Evolutionary conservation across 129 eudicot species (phyloP), one percentile per base, ranked within the genome.

Genomic region (Saposhnikovia divaricata): DNA sequence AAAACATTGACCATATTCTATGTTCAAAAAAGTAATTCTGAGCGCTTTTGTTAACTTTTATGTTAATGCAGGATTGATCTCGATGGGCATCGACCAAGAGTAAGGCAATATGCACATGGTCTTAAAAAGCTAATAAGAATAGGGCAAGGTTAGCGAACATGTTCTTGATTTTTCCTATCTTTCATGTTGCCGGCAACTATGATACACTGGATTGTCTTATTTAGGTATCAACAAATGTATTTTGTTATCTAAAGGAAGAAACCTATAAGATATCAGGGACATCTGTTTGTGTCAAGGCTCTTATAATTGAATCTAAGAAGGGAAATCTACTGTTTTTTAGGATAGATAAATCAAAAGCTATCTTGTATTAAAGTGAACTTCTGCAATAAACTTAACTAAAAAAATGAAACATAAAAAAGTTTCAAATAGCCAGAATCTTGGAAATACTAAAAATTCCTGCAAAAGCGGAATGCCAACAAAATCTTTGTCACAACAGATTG

Each of bases 91-190:
- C 97, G 94, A 19, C 94, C 85, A 76, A 89, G 94, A 78, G 96
- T 95, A 83, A 89, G 96, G 84, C 87, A 86, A 31, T 92, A 90
- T 87, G 97, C 98, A 31, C 88, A 86, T 87, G 97, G 94, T 74
- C 79, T 95, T 72, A 95, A 87, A 83, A 90, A 89, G 81, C 91
- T 95, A 38, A 83, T 95, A 82, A 86, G 86, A 90, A 95, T 95
- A 82, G 97, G 97, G 81, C 94, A 95, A 85, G 99, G 98, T 95
- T 83, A 87, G 94, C 77, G 78, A 77, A 73, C 21, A 73, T n/a
- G 10, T 9, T 73, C 55, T 73, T 42, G 34, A 8, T 53, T 19
- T 53, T 25, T 19, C 63, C 25, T 18, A 5, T 53, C 0, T 51
- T 53, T 19, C 3, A 16, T 40, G 18, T 9, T 19, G 11, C 10